These are phyloP conservation scores for Insectozyma bohioensis DNA, from an alignment of 1,139 yeast genomes.

Conservation along the genomic window DNA sequence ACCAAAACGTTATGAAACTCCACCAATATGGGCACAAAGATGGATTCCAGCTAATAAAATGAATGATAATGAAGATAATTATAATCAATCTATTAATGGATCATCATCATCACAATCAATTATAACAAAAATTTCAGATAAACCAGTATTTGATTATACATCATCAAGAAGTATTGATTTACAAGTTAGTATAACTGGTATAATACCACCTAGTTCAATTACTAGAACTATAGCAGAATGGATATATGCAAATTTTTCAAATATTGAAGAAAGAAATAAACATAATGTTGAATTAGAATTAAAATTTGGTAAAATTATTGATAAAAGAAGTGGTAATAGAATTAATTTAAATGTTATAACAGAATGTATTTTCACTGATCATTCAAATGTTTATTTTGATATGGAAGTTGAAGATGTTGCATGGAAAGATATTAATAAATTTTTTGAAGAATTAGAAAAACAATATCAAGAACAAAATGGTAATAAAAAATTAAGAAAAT, in stretches of 20 bases:
- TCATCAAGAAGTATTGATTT: slow-evolving; percentile 41
- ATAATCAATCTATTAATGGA: no score
- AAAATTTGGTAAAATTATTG: slow-evolving; percentile 77
- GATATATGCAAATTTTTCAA: slow-evolving; percentile 78
- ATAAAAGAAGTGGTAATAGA: slow-evolving; percentile 63
- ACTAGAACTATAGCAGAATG: slow-evolving; percentile 84
- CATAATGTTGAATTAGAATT: slow-evolving; percentile 75
- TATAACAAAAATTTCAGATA: slow-evolving; percentile 20
- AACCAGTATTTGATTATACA: slow-evolving; percentile 36
- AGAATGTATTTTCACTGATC: slow-evolving; percentile 65
- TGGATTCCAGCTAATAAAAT: slow-evolving; percentile 51
- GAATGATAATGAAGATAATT: slow-evolving; percentile 2
- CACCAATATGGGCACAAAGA: slow-evolving; percentile 84
- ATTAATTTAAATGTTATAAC: slow-evolving; percentile 71
- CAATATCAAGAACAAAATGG: slow-evolving; percentile 42
- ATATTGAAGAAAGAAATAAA: slow-evolving; percentile 59
- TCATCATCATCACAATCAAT: slow-evolving; percentile 1
- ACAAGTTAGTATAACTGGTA: slow-evolving; percentile 65
- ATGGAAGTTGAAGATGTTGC: slow-evolving; percentile 72
- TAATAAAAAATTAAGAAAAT: slow-evolving; percentile 37
- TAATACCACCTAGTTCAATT: slow-evolving; percentile 79
- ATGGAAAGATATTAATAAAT: slow-evolving; percentile 58
- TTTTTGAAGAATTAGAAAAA: slow-evolving; percentile 55
- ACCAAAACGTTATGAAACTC: slow-evolving; percentile 63
- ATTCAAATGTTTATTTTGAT: slow-evolving; percentile 59